A percentile compares a stretch with the other conserved stretches of the same genome.
Conservation (phyloP, 805 yeast genomes). For the Teunomyces atbi region DNA sequence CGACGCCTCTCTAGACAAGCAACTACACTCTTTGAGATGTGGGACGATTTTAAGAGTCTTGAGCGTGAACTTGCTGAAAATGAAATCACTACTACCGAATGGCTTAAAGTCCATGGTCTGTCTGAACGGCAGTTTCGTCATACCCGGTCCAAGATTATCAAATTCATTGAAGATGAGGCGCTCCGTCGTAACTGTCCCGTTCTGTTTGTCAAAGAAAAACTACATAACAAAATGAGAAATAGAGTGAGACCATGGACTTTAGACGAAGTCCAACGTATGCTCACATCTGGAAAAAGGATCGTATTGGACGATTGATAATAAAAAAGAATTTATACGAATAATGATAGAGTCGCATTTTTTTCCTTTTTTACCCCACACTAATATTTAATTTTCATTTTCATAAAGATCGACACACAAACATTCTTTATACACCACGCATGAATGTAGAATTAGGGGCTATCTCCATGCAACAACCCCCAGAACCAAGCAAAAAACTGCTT, state of each 20-base stretch:
- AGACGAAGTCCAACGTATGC: constrained; percentile 33
- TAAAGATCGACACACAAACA: background rate
- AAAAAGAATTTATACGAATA: background rate
- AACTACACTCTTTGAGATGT: constrained; percentile 28
- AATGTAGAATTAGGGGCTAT: background rate
- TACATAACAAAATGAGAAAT: constrained; percentile 29
- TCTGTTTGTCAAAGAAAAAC: constrained; percentile 24
- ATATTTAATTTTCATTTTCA: background rate
- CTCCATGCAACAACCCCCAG: background rate
- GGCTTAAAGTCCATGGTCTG: constrained; percentile 30
- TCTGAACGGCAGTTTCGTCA: constrained; percentile 29
- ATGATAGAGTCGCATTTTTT: constrained; percentile 1
- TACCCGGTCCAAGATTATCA: constrained; percentile 26
- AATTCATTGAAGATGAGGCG: constrained; percentile 31
- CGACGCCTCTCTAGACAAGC: constrained; percentile 29
- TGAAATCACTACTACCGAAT: constrained; percentile 26
- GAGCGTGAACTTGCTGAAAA: constrained; percentile 22
- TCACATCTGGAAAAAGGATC: constrained; percentile 26
- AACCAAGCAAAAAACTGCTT: background rate
- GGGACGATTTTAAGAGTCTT: constrained; percentile 32
- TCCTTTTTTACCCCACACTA: background rate
- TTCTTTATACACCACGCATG: background rate
- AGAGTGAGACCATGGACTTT: constrained; percentile 30
- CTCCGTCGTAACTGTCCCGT: constrained; percentile 14
- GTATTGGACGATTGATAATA: constrained; percentile 16